Conservation (phyloP, 208 protist genomes). For the Balamuthia mandrillaris region DNA sequence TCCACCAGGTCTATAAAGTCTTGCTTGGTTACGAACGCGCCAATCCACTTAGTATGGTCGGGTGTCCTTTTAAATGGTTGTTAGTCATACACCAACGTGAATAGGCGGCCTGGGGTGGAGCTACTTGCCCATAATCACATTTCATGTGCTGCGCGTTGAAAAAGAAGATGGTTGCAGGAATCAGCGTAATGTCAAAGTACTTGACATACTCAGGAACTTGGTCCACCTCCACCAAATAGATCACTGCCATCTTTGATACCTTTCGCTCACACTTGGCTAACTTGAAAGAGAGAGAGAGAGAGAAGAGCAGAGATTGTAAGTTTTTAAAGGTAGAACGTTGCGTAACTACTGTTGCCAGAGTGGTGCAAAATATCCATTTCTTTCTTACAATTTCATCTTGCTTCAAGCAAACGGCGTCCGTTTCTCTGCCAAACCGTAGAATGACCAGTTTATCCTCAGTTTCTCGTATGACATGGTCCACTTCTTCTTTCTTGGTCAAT, state of each 20-base stretch:
- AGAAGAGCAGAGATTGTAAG: no score
- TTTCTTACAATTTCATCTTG: constrained; percentile 63
- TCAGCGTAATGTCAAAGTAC: constrained; percentile 65
- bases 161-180: constrained; percentile 60
- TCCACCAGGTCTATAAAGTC: constrained; percentile 67
- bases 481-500: constrained; percentile 41
- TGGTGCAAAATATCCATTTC: no score
- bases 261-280: constrained; percentile 49
- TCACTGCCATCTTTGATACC: constrained; percentile 58
- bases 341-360: no score
- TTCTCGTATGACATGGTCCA: constrained; percentile 51
- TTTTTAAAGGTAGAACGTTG: no score
- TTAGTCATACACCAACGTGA: neutral
- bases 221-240: constrained; percentile 36
- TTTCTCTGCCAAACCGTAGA: constrained; percentile 54
- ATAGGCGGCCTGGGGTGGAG: neutral
- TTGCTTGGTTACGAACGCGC: constrained; percentile 54
- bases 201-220: constrained; percentile 45
- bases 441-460: constrained; percentile 57
- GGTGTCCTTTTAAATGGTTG: constrained; percentile 35
- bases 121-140: constrained; percentile 57
- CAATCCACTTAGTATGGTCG: constrained; percentile 65
- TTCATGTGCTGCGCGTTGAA: constrained; percentile 67
- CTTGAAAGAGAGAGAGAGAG: no score
- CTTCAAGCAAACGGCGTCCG: constrained; percentile 46